Evolutionary conservation across 352 stramenopile genomes (phyloP), one percentile per base, ranked within the genome.

Genomic region (Phytophthora pistaciae): DNA sequence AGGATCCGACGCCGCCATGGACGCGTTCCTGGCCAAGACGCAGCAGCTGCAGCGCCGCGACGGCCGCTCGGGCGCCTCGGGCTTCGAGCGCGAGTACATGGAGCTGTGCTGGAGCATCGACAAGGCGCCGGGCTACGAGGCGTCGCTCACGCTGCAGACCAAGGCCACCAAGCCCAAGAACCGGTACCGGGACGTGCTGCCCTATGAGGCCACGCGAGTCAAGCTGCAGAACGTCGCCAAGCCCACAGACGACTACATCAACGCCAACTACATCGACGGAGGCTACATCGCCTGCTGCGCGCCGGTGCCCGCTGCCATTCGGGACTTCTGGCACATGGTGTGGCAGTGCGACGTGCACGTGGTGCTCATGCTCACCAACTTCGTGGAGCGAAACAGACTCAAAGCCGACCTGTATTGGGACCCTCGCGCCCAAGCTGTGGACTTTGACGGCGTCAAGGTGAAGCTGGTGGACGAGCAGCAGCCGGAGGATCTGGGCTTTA

Each of bases 281-380:
- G 64, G 72, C 52, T 96, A 93, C 73, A 92, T 96, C 55, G 87
- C 89, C 20, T 94, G 84, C 77, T 91, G 83, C 60, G 87, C 89
- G 9, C 89, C 87, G 9, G 75, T 94, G 5, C 87, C 84, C 3
- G 76, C 57, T 21, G 86, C 79, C 16, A 92, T 94, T 21, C 57
- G 38, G 3, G 87, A 95, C 78, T 96, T 96, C 68, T 96, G 87
- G 85, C 84, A 83, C 67, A 96, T 95, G 89, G 60, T 94, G 2
- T 95, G 86, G 87, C 72, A 93, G 40, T 82, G 72, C 50, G 75
- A 93, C 58, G 87, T 94, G 9, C 78, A 93, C 29, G 87, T 95
- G 23, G 78, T 96, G n/a, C 83, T 94, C 62, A 96, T 96, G 87
- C 87, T 96, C 38, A 96, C 89, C 8, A 94, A 95, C 69, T 96